These are phyloP conservation scores for Caloboletus inedulis DNA, from an alignment of 1,284 basidiomycete species.

Conservation along the genomic window DNA sequence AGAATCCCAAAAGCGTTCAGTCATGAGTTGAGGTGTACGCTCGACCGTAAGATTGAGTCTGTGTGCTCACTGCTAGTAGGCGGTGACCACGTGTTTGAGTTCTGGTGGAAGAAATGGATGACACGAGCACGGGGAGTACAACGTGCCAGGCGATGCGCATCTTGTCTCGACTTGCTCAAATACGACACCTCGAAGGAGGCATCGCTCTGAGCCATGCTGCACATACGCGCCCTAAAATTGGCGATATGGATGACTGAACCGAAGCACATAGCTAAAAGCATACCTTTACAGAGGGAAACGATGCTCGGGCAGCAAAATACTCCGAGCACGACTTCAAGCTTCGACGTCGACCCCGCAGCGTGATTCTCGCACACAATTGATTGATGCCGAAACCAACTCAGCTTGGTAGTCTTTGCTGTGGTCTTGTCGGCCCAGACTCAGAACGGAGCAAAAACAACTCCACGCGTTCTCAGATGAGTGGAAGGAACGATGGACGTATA, in stretches of 20 bases:
- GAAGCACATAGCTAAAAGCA: background rate
- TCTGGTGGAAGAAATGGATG: slow-evolving; percentile 2
- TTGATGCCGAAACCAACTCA: background rate
- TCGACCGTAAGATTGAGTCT: background rate
- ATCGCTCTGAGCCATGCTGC: slow-evolving; percentile 16
- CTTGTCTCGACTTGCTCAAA: background rate
- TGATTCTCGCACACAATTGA: background rate
- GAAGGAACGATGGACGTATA: background rate
- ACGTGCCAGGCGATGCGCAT: slow-evolving; percentile 7
- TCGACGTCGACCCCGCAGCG: background rate
- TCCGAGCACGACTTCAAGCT: background rate
- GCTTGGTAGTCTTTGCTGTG: slow-evolving; percentile 3
- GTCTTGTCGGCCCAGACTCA: background rate
- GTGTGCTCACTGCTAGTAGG: slow-evolving; percentile 4
- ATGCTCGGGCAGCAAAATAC: background rate
- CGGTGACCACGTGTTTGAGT: slow-evolving; percentile 7
- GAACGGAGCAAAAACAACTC: background rate
- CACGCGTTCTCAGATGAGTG: slow-evolving; percentile 1
- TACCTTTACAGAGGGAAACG: background rate
- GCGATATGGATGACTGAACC: background rate
- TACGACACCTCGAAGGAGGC: background rate
- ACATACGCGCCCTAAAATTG: background rate
- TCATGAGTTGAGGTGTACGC: background rate
- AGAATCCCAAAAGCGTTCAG: background rate
- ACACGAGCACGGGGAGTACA: background rate